Evolutionary conservation across 1,139 yeast species (phyloP).

Genomic region (Lodderomyces parapsilosis): DNA sequence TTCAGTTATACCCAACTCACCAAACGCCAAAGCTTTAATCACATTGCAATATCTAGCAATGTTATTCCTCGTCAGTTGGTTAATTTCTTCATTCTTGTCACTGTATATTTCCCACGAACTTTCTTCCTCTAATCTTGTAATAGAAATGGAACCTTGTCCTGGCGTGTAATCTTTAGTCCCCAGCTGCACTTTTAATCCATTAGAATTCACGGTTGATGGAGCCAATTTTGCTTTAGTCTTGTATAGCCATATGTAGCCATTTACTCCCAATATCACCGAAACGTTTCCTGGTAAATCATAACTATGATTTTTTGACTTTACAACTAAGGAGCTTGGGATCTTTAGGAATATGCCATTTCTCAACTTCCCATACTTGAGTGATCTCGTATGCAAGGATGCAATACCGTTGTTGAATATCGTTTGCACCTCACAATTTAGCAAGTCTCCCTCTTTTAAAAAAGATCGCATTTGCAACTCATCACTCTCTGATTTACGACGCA

Average conservation of each 20-base stretch:
- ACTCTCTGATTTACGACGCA: constrained; percentile 88
- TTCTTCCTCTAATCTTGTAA: constrained; percentile 89
- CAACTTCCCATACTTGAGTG: constrained; percentile 90
- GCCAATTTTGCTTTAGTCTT: constrained; percentile 47
- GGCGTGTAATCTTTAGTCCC: constrained; percentile 42
- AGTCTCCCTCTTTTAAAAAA: constrained; percentile 94
- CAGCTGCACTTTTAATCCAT: constrained; percentile 28
- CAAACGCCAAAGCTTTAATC: constrained; percentile 71
- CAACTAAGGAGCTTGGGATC: constrained; percentile 79
- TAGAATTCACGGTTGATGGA: constrained; percentile 22
- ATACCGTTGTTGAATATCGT: constrained; percentile 85
- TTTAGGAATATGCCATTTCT: constrained; percentile 83
- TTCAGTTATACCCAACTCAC: constrained; percentile 86
- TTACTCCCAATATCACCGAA: constrained; percentile 86
- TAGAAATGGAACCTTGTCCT: constrained; percentile 60
- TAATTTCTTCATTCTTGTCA: constrained; percentile 77
- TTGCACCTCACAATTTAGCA: constrained; percentile 94
- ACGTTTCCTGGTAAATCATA: constrained; percentile 89
- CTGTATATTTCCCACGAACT: constrained; percentile 95
- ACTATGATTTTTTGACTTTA: constrained; percentile 83
- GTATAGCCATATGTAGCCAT: constrained; percentile 91
- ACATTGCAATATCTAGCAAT: constrained; percentile 87
- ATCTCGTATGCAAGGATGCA: constrained; percentile 92
- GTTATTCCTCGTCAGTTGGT: constrained; percentile 60
- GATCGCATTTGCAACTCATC: constrained; percentile 97